Evolutionary conservation across 2,329 filamentous ascomycete genomes (phyloP).

Genomic region (Hymenoscyphus repandus): DNA sequence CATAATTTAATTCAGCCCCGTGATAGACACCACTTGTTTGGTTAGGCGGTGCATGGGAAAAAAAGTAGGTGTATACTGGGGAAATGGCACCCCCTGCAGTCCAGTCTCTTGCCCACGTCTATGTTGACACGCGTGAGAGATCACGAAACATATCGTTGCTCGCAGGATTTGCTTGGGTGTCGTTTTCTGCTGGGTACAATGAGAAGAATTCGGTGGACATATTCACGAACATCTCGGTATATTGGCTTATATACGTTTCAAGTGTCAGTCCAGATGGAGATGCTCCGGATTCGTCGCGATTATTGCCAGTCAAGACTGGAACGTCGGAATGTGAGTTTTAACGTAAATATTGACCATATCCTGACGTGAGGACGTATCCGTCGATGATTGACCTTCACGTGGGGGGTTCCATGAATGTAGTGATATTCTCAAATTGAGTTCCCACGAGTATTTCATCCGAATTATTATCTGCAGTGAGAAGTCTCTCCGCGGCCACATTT

Average conservation of each 20-base stretch:
- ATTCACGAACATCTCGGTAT: background rate
- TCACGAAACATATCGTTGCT: constrained; percentile 27
- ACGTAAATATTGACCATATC: constrained; percentile 19
- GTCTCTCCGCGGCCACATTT: constrained; percentile 13
- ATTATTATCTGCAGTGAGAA: constrained; percentile 15
- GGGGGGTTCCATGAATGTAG: constrained; percentile 20
- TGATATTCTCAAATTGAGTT: constrained; percentile 24
- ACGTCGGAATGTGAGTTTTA: constrained; percentile 22
- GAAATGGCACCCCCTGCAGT: constrained; percentile 20
- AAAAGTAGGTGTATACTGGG: constrained; percentile 31
- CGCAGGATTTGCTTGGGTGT: constrained; percentile 15
- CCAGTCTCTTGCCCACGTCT: constrained; percentile 28
- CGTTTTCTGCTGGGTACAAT: constrained; percentile 9
- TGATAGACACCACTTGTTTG: constrained; percentile 25
- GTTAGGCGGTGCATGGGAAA: constrained; percentile 27
- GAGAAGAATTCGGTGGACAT: constrained; percentile 6
- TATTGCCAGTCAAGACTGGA: constrained; percentile 30
- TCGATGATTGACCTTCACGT: constrained; percentile 29
- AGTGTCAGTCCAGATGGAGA: constrained; percentile 6
- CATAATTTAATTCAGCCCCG: constrained; percentile 29
- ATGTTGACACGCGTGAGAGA: constrained; percentile 24
- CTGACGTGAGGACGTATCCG: constrained; percentile 27
- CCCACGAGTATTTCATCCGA: constrained; percentile 23
- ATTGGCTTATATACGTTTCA: constrained; percentile 1
- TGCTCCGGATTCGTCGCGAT: constrained; percentile 15